Conservation (phyloP, 2,329 filamentous ascomycete genomes). For the Talaromyces pinophilus region DNA sequence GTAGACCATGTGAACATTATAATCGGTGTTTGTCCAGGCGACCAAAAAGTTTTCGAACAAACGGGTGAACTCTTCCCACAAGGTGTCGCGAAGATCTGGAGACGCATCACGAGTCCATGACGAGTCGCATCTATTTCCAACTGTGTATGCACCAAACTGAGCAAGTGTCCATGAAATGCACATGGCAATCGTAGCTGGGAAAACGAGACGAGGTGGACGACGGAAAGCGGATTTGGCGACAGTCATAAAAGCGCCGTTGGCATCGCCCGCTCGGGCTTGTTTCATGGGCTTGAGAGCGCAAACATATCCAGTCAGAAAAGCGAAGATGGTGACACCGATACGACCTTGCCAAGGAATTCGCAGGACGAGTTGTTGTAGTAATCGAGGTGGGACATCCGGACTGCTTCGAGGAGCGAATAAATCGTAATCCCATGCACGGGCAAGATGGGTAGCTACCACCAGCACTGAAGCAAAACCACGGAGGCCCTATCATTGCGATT, state of each 20-base stretch:
- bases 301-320: constrained; percentile 59
- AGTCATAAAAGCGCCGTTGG: constrained; percentile 47
- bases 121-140: constrained; percentile 52
- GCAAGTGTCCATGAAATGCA: constrained; percentile 54
- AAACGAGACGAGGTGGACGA: constrained; percentile 53
- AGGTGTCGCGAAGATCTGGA: constrained; percentile 45
- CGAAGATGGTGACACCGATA: constrained; percentile 58
- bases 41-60: constrained; percentile 50
- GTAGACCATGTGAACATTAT: constrained; percentile 55
- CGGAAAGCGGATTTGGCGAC: constrained; percentile 58
- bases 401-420: constrained; percentile 53
- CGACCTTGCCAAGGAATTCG: constrained; percentile 59
- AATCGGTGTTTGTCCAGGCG: constrained; percentile 52
- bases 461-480: constrained; percentile 57
- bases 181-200: constrained; percentile 56
- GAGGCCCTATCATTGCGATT: constrained; percentile 44
- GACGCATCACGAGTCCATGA: constrained; percentile 56
- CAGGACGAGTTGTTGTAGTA: constrained; percentile 55
- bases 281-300: constrained; percentile 58
- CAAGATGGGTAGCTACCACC: constrained; percentile 56
- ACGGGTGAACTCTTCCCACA: constrained; percentile 49
- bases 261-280: constrained; percentile 51
- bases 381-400: constrained; percentile 44
- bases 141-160: constrained; percentile 52
- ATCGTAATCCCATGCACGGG: constrained; percentile 55